phyloP scores from a whole-genome alignment of 2,329 filamentous ascomycete species.

The Intubia oerlemansii region DNA sequence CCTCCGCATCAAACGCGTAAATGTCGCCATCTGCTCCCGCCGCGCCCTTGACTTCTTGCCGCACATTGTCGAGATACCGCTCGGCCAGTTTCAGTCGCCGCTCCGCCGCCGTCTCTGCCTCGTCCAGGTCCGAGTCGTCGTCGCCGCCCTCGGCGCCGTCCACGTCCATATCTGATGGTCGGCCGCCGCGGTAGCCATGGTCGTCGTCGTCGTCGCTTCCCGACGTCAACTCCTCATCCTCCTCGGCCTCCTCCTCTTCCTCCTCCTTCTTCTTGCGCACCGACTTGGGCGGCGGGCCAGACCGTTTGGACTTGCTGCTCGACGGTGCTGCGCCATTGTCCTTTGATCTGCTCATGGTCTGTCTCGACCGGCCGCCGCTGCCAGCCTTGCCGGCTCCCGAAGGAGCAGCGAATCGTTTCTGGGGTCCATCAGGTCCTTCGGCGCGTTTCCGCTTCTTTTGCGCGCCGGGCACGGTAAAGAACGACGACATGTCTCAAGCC shows the following conservation, averaged over 20 bases:
- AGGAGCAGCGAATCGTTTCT: constrained; percentile 31
- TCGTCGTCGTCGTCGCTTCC: constrained; percentile 46
- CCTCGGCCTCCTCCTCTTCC: constrained; percentile 1
- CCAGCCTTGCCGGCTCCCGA: neutral
- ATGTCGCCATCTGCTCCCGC: constrained; percentile 28
- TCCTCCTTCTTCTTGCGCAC: neutral
- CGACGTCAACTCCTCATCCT: constrained; percentile 20
- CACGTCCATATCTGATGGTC: constrained; percentile 28
- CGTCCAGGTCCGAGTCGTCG: constrained; percentile 36
- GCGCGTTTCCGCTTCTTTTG: constrained; percentile 78
- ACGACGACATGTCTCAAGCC: constrained; percentile 91
- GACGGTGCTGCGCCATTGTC: neutral
- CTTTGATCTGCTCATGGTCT: neutral
- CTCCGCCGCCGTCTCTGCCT: constrained; percentile 76
- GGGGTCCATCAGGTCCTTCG: constrained; percentile 29
- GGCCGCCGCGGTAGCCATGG: constrained; percentile 40
- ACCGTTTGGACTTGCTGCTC: too few species aligned
- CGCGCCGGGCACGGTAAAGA: constrained; percentile 75
- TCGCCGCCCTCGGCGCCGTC: constrained; percentile 15
- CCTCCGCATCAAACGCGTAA: constrained; percentile 76
- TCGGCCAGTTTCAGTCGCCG: constrained; percentile 73
- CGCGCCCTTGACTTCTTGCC: constrained; percentile 42
- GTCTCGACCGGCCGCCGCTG: constrained; percentile 1
- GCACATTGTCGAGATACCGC: constrained; percentile 78
- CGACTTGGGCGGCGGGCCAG: neutral